Base-by-base conservation (phyloP, 108 stramenopile genomes). In the Halocafeteria seosinensis region DNA sequence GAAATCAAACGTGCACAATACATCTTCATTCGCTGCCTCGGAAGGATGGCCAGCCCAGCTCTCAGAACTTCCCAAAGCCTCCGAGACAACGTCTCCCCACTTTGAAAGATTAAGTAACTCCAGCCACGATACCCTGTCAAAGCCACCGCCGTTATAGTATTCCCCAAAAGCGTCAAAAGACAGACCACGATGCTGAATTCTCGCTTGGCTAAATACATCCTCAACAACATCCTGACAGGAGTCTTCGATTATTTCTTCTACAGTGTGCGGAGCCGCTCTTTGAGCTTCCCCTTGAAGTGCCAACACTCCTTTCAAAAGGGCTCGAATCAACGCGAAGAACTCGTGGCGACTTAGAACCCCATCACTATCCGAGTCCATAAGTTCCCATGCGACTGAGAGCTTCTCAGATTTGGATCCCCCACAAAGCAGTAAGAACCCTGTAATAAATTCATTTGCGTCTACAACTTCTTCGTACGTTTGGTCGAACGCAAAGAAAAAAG, bases 341-440 rank as follows among this genome's bases (percentile, higher is more conserved):
- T 53, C 6, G 52, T 8, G 29, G 52, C 31, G 66, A 5, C 76
- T 73, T 12, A 91, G 69, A n/a, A 74, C 55, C 12, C 86, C 83
- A 53, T 77, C 64, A 55, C 73, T 73, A 50, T 84, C 78, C 37
- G 65, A 68, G 55, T 87, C 87, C 26, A 91, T 67, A 9, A 88
- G 38, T 50, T 86, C 86, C 75, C 86, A 91, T 13, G 87, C 85
- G 71, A 81, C 82, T 37, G 85, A 84, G 23, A 91, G 76, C 55
- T 91, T 91, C 71, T 88, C 87, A 55, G 85, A 86, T 74, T 91
- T 91, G 60, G 84, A 84, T 23, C 90, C 90, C 38, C 72, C 57
- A 59, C 87, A 88, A 38, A 91, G 72, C 53, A 55, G 11, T 31
- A 55, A 9, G 8, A 55, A 31, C 8, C 9, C 5, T 28, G 53